Evolutionary conservation across 73 alveolate species (phyloP).

Genomic region (Symbiodinium natans): DNA sequence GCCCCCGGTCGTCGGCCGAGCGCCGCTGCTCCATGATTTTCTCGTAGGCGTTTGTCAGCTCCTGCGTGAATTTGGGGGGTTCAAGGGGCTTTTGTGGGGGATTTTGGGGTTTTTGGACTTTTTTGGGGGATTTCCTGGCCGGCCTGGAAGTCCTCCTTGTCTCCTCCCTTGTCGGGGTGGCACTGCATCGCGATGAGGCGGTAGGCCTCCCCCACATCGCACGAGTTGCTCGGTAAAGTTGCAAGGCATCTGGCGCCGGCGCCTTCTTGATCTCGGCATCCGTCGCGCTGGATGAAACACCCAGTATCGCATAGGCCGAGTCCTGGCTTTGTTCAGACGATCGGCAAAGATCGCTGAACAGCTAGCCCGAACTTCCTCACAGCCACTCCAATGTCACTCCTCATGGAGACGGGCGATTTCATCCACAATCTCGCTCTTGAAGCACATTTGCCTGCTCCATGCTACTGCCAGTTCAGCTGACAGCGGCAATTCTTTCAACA

Average conservation of each 20-base stretch:
- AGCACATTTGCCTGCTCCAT: constrained; percentile 76
- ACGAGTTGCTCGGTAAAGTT: neutral
- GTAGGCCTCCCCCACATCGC: constrained; percentile 33
- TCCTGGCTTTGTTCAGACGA: too few species aligned
- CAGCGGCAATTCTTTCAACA: too few species aligned
- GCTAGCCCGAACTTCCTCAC: neutral
- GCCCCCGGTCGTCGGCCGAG: constrained; percentile 6
- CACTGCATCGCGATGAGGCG: constrained; percentile 91
- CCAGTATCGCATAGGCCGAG: constrained; percentile 89
- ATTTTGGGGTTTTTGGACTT: too few species aligned
- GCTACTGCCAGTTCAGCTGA: too few species aligned
- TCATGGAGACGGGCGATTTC: constrained; percentile 90
- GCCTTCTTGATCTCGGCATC: constrained; percentile 93
- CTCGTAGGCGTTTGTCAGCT: constrained; percentile 90
- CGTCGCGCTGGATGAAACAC: constrained; percentile 82
- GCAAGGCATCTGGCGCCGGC: neutral
- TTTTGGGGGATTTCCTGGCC: neutral
- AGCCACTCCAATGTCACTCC: neutral
- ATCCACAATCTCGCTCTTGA: constrained; percentile 92
- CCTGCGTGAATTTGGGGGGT: neutral
- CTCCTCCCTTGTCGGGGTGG: constrained; percentile 92
- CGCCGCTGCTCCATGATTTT: constrained; percentile 94
- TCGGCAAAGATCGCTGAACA: neutral
- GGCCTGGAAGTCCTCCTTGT: constrained; percentile 81
- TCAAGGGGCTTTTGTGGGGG: too few species aligned